phyloP scores from a whole-genome alignment of 139 green algal species.

The Micromonas pusilla region DNA sequence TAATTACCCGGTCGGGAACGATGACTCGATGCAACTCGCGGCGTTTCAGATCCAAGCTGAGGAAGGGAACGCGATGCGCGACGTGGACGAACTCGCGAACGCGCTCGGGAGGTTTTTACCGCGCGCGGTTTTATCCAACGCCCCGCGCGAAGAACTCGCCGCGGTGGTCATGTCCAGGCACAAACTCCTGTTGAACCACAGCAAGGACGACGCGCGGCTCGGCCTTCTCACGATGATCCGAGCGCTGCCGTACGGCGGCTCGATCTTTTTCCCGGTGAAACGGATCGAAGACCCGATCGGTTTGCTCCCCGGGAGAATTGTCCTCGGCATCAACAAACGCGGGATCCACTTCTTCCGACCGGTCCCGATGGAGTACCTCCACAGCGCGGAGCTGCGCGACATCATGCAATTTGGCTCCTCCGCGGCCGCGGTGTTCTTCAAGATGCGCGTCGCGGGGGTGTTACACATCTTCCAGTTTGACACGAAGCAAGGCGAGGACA shows the following conservation, averaged over 20 bases:
- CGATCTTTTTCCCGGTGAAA: slow-evolving; percentile 71
- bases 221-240: slow-evolving; percentile 90
- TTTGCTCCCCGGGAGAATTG: slow-evolving; percentile 82
- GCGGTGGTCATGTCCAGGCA: slow-evolving; percentile 70
- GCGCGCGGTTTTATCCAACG: slow-evolving; percentile 53
- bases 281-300: slow-evolving; percentile 92
- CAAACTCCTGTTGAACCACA: slow-evolving; percentile 66
- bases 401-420: slow-evolving; percentile 93
- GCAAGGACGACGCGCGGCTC: slow-evolving; percentile 80
- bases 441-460: slow-evolving; percentile 91
- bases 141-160: slow-evolving; percentile 69
- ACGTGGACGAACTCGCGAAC: slow-evolving; percentile 51
- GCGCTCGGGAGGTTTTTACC: slow-evolving; percentile 35
- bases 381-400: slow-evolving; percentile 88
- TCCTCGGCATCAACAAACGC: slow-evolving; percentile 96
- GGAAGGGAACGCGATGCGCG: slow-evolving; percentile 51
- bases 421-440: slow-evolving; percentile 91
- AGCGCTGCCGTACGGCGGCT: slow-evolving; percentile 81
- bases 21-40: slow-evolving; percentile 89
- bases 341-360: slow-evolving; percentile 76
- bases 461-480: slow-evolving; percentile 98
- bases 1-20: slow-evolving; percentile 90
- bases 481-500: slow-evolving; percentile 87
- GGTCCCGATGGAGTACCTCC: slow-evolving; percentile 93
- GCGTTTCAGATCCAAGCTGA: slow-evolving; percentile 78